phyloP scores from a whole-genome alignment of 2,329 filamentous ascomycete species.

The Cryphonectria nitschkei region DNA sequence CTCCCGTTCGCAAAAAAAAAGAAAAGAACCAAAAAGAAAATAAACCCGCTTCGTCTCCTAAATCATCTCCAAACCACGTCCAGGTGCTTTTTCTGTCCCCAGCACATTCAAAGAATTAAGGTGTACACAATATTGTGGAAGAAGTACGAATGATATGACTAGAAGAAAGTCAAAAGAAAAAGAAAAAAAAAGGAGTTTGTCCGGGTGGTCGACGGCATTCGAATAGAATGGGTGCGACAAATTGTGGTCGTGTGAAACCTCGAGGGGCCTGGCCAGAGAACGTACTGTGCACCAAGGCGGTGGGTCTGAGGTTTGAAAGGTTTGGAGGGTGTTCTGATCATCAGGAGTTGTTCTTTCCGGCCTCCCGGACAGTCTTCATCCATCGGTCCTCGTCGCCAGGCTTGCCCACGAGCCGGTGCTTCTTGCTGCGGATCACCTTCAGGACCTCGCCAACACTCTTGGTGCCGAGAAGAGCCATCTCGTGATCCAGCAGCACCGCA shows the following conservation, averaged over 20 bases:
- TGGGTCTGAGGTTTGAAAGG: background rate
- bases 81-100: conserved; percentile 12
- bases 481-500: conserved; percentile 61
- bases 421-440: conserved; percentile 41
- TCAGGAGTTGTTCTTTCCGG: conserved; percentile 39
- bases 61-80: conserved; percentile 27
- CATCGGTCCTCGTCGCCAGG: conserved; percentile 54
- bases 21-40: background rate
- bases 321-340: background rate
- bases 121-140: conserved; percentile 28
- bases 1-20: conserved; percentile 4
- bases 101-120: conserved; percentile 22
- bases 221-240: background rate
- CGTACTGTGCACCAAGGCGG: background rate
- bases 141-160: conserved; percentile 18
- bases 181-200: background rate
- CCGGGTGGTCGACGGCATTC: background rate
- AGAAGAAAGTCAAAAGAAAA: background rate
- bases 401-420: conserved; percentile 43
- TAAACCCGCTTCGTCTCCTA: background rate
- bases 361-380: conserved; percentile 46
- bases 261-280: background rate
- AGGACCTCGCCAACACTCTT: conserved; percentile 50
- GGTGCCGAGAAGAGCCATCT: conserved; percentile 55
- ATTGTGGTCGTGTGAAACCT: background rate